phyloP scores from a whole-genome alignment of 2,329 filamentous ascomycete genomes.

The Claviceps humidiphila region DNA sequence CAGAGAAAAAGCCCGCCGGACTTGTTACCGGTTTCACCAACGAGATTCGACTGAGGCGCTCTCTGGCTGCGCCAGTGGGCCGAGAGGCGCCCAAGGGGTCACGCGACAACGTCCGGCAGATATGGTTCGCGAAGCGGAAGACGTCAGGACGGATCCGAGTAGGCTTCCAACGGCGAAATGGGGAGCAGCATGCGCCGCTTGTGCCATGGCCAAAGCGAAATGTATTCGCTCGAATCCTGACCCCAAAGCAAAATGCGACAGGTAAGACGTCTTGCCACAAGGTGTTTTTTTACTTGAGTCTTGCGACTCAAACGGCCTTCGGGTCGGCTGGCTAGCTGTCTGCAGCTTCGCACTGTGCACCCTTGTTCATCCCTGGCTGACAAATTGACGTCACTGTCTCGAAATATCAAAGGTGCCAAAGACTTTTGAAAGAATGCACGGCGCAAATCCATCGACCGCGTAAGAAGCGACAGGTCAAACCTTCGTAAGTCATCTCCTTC shows the following conservation, averaged over 20 bases:
- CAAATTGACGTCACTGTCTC: neutral
- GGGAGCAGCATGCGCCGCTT: slow-evolving; percentile 35
- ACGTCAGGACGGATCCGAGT: slow-evolving; percentile 10
- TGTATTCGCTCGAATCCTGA: slow-evolving; percentile 29
- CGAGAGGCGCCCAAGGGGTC: neutral
- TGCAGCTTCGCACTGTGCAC: neutral
- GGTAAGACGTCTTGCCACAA: slow-evolving; percentile 18
- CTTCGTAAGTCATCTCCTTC: slow-evolving; percentile 28
- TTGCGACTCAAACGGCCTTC: too few relatives aligned
- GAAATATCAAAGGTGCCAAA: slow-evolving; percentile 26
- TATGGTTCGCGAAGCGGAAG: slow-evolving; percentile 2
- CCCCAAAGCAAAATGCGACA: slow-evolving; percentile 30
- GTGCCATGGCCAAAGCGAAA: slow-evolving; percentile 36
- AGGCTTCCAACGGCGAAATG: slow-evolving; percentile 29
- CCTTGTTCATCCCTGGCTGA: neutral
- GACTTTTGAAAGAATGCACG: slow-evolving; percentile 33
- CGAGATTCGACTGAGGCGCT: neutral
- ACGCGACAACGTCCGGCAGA: neutral
- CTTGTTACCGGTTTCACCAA: slow-evolving; percentile 6
- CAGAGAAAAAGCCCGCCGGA: slow-evolving; percentile 9
- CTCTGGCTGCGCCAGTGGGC: neutral
- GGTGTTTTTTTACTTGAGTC: too few relatives aligned
- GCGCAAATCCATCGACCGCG: slow-evolving; percentile 34
- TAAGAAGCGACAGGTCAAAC: slow-evolving; percentile 37
- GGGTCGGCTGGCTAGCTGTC: neutral